Conservation (phyloP, 176 grass and related monocot species). For the Bromus sterilis region DNA sequence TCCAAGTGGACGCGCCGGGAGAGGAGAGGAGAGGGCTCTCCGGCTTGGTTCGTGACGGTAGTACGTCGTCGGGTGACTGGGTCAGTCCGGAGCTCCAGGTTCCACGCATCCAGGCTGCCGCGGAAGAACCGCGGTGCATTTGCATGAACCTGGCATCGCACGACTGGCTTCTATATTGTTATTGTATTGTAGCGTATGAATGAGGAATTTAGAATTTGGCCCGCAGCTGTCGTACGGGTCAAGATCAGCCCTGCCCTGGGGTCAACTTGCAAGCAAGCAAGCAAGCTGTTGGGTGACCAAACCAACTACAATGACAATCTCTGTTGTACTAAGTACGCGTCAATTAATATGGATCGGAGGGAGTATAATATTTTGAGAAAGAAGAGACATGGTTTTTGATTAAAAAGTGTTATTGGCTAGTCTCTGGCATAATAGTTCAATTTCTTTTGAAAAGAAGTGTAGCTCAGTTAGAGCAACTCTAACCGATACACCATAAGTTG, state of each 20-base stretch:
- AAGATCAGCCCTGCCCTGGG: neutral
- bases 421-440: too few species aligned
- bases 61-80: neutral
- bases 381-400: neutral
- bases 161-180: too few species aligned
- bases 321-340: too few species aligned
- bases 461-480: too few species aligned
- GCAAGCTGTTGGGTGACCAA: neutral
- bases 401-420: too few species aligned
- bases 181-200: neutral
- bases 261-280: neutral
- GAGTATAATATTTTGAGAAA: neutral
- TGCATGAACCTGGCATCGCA: neutral
- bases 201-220: neutral
- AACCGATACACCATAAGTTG: too few species aligned
- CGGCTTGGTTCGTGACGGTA: neutral
- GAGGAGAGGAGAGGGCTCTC: neutral
- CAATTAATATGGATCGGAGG: too few species aligned
- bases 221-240: neutral
- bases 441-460: too few species aligned
- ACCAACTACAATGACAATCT: neutral
- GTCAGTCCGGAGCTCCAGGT: neutral
- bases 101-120: neutral
- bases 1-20: slow-evolving; percentile 12
- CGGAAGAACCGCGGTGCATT: neutral